Evolutionary conservation across 2,329 filamentous ascomycete species (phyloP).

Genomic region (Hypoxylon sp.): DNA sequence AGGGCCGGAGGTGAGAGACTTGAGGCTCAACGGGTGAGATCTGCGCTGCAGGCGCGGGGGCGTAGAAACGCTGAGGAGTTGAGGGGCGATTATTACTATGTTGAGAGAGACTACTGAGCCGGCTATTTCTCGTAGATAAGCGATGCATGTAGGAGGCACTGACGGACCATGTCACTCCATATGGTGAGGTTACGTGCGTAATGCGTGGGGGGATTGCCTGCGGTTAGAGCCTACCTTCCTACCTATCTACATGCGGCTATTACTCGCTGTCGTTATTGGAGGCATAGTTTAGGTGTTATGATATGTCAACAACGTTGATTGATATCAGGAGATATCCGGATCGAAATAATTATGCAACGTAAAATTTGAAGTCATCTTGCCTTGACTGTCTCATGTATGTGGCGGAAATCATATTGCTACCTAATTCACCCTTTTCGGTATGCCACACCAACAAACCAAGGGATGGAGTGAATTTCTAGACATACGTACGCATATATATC

Average conservation of each 20-base stretch:
- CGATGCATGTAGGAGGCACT: slow-evolving; percentile 18
- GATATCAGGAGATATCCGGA: slow-evolving; percentile 10
- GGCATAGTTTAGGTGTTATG: slow-evolving; percentile 16
- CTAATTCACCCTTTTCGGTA: slow-evolving; percentile 5
- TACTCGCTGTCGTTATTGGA: slow-evolving; percentile 19
- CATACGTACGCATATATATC: slow-evolving; percentile 1
- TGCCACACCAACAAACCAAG: slow-evolving; percentile 12
- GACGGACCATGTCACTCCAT: slow-evolving; percentile 32
- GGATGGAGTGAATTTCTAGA: background rate
- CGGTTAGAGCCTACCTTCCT: slow-evolving; percentile 21
- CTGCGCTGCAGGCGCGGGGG: slow-evolving; percentile 3
- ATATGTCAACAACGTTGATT: slow-evolving; percentile 14
- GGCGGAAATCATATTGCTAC: slow-evolving; percentile 6
- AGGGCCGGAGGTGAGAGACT: slow-evolving; percentile 1
- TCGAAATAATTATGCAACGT: slow-evolving; percentile 12
- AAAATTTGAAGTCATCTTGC: slow-evolving; percentile 16
- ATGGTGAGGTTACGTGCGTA: slow-evolving; percentile 29
- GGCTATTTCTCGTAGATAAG: slow-evolving; percentile 19
- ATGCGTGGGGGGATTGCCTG: slow-evolving; percentile 33
- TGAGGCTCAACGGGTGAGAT: slow-evolving; percentile 13
- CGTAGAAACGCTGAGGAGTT: slow-evolving; percentile 21
- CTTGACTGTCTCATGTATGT: slow-evolving; percentile 22
- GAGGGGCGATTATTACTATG: slow-evolving; percentile 25
- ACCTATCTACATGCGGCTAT: background rate
- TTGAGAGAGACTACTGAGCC: slow-evolving; percentile 25